Conservation (phyloP, 1,284 basidiomycete species). For the Peniophora sp. region DNA sequence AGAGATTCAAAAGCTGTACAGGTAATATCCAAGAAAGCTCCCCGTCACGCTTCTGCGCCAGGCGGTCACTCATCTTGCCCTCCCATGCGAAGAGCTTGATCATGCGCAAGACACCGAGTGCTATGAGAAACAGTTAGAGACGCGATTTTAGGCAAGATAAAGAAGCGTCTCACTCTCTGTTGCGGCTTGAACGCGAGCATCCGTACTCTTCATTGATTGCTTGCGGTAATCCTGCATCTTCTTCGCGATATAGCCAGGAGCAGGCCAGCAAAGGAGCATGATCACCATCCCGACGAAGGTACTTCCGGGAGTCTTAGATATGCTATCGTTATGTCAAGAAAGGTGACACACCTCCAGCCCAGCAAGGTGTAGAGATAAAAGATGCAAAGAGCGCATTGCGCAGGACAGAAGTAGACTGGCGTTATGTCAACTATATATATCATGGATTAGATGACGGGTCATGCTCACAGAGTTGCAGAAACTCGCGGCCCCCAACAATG, state of each 20-base stretch:
- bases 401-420: not conserved
- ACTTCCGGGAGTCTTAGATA: conserved; percentile 13
- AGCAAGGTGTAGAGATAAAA: not conserved
- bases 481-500: conserved; percentile 24
- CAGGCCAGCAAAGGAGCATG: conserved; percentile 45
- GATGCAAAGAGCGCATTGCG: conserved; percentile 7
- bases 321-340: not conserved
- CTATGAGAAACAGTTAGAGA: conserved; percentile 10
- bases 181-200: conserved; percentile 39
- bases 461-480: conserved; percentile 17
- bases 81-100: conserved; percentile 60
- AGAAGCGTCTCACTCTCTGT: conserved; percentile 31
- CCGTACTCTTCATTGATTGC: conserved; percentile 29
- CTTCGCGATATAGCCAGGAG: conserved; percentile 33
- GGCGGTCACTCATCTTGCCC: conserved; percentile 31
- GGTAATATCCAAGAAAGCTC: conserved; percentile 44
- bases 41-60: conserved; percentile 41
- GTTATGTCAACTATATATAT: not conserved
- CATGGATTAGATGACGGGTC: no score
- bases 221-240: conserved; percentile 21
- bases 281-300: conserved; percentile 43
- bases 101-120: conserved; percentile 39
- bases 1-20: conserved; percentile 30
- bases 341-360: not conserved
- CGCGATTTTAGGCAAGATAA: conserved; percentile 1